phyloP scores from a whole-genome alignment of 306 rosid genomes.

The Mimosa pudica region DNA sequence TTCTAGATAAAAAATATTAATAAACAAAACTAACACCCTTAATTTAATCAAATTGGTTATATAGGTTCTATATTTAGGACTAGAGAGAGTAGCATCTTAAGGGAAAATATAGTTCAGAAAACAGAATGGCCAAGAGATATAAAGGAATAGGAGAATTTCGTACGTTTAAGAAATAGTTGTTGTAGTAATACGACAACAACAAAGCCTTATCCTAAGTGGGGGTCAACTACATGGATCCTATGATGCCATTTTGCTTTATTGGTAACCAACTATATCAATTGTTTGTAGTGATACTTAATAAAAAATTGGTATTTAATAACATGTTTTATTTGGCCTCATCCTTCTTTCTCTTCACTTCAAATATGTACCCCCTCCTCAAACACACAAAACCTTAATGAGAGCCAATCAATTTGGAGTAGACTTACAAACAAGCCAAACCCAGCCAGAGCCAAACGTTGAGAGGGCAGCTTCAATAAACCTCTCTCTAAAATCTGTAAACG shows the following conservation, averaged over 20 bases:
- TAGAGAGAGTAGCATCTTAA: neutral
- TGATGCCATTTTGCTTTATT: too few species aligned
- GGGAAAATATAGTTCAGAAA: neutral
- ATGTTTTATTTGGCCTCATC: neutral
- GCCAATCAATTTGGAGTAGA: slow-evolving; percentile 28
- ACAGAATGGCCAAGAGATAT: neutral
- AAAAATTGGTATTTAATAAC: neutral
- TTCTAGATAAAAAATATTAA: too few species aligned
- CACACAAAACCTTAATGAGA: slow-evolving; percentile 7
- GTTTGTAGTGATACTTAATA: neutral
- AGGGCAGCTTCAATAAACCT: slow-evolving; percentile 70
- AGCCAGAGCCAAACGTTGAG: slow-evolving; percentile 90
- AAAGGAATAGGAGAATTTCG: neutral
- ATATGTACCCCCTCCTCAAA: too few species aligned
- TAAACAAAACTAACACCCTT: too few species aligned
- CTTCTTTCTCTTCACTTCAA: neutral
- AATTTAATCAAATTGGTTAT: too few species aligned
- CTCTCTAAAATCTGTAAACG: slow-evolving; percentile 73
- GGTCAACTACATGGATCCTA: too few species aligned
- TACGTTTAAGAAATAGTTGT: neutral
- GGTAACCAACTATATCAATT: too few species aligned
- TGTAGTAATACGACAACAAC: too few species aligned
- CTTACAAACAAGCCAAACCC: slow-evolving; percentile 99
- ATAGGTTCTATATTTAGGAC: too few species aligned
- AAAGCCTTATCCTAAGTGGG: too few species aligned